phyloP scores from a whole-genome alignment of 768 basidiomycete genomes.

The Lactarius akahatsu region DNA sequence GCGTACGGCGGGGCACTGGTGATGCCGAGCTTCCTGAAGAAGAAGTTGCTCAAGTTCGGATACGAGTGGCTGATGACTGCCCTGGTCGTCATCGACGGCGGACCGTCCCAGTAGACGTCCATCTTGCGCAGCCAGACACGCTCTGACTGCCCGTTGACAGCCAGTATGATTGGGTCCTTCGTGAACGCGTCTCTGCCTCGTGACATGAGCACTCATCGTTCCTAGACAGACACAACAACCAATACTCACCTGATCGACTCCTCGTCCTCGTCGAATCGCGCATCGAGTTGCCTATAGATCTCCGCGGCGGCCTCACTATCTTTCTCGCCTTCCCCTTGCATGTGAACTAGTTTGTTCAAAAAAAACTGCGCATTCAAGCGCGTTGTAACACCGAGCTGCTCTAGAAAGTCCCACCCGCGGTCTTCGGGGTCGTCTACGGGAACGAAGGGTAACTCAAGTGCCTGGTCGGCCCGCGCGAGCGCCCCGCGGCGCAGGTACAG shows the following conservation, averaged over 20 bases:
- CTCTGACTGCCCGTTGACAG: constrained; percentile 6
- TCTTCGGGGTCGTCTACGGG: constrained; percentile 30
- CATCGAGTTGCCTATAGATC: constrained; percentile 30
- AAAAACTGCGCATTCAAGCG: constrained; percentile 27
- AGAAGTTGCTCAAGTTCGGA: constrained; percentile 25
- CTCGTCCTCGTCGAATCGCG: constrained; percentile 32
- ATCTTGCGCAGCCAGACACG: constrained; percentile 21
- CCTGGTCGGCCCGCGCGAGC: background rate
- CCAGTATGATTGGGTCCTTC: constrained; percentile 23
- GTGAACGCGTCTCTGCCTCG: constrained; percentile 23
- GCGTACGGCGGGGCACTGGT: constrained; percentile 21
- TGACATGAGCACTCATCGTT: background rate
- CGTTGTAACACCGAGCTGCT: constrained; percentile 26
- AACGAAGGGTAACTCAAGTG: constrained; percentile 26
- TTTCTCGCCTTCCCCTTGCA: constrained; percentile 18
- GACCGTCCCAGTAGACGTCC: constrained; percentile 31
- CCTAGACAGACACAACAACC: background rate
- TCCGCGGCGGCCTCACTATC: constrained; percentile 16
- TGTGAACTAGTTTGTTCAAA: constrained; percentile 27
- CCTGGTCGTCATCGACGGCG: constrained; percentile 29
- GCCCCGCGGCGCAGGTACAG: constrained; percentile 21
- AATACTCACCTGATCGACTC: constrained; percentile 28
- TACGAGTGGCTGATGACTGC: constrained; percentile 23
- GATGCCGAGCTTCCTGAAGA: constrained; percentile 27
- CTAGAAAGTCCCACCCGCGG: constrained; percentile 29